phyloP scores from a whole-genome alignment of 1,284 basidiomycete species.

The Fomitiporia mediterranea region DNA sequence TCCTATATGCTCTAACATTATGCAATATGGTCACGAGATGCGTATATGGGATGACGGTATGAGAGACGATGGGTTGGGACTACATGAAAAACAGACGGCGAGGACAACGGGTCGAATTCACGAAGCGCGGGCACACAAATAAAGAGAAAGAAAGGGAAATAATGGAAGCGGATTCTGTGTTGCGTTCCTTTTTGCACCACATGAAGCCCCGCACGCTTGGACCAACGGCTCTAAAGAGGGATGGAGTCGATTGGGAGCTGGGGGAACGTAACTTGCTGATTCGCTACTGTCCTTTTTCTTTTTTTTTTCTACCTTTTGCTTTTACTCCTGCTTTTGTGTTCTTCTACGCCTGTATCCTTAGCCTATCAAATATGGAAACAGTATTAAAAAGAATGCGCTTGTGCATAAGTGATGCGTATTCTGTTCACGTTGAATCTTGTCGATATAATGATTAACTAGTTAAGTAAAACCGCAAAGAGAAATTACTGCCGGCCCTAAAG shows the following conservation, averaged over 20 bases:
- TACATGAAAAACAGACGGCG: constrained; percentile 15
- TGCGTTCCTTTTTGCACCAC: constrained; percentile 68
- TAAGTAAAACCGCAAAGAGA: too few species aligned
- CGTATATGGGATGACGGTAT: constrained; percentile 12
- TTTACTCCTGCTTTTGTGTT: neutral
- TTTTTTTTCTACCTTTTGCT: neutral
- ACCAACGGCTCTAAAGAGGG: constrained; percentile 71
- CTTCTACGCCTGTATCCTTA: constrained; percentile 23
- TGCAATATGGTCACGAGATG: constrained; percentile 4
- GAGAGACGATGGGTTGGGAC: constrained; percentile 1
- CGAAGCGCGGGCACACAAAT: constrained; percentile 17
- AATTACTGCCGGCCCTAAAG: constrained; percentile 17
- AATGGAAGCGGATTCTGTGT: constrained; percentile 15
- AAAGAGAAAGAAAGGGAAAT: neutral
- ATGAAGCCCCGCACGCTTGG: constrained; percentile 89
- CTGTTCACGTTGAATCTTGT: too few species aligned
- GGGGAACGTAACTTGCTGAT: too few species aligned
- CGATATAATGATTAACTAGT: too few species aligned
- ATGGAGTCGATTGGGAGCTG: constrained; percentile 84
- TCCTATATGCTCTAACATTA: neutral
- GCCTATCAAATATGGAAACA: constrained; percentile 28
- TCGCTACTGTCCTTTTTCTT: neutral
- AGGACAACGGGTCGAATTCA: constrained; percentile 22
- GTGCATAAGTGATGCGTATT: neutral
- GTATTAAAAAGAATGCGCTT: neutral